phyloP scores from a whole-genome alignment of 176 grass and related monocot species.

The Musa schizocarpa region DNA sequence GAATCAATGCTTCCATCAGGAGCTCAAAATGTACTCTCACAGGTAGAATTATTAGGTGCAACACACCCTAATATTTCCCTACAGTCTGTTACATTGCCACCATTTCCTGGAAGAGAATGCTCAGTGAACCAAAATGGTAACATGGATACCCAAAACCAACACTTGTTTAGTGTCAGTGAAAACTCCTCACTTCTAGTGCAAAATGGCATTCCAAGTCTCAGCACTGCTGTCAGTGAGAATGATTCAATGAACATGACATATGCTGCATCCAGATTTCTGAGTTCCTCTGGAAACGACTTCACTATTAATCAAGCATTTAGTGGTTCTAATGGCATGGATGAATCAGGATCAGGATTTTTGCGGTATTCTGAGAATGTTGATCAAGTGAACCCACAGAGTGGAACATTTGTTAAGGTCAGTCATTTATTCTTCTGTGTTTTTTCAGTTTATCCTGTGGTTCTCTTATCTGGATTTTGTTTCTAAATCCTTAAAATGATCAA shows the following conservation, averaged over 20 bases:
- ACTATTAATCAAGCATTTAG: slow-evolving; percentile 48
- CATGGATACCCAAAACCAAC: slow-evolving; percentile 52
- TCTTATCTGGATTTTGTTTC: neutral
- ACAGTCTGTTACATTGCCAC: slow-evolving; percentile 36
- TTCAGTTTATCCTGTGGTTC: neutral
- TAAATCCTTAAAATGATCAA: neutral
- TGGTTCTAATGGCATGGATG: slow-evolving; percentile 53
- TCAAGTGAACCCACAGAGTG: slow-evolving; percentile 46
- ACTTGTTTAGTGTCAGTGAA: slow-evolving; percentile 54
- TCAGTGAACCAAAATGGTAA: slow-evolving; percentile 52
- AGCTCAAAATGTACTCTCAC: slow-evolving; percentile 30
- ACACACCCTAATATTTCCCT: slow-evolving; percentile 32
- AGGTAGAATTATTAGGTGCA: slow-evolving; percentile 51
- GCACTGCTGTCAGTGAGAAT: slow-evolving; percentile 34
- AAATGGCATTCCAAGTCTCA: slow-evolving; percentile 45
- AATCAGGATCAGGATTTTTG: slow-evolving; percentile 64
- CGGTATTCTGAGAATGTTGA: slow-evolving; percentile 48
- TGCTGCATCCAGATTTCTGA: slow-evolving; percentile 73
- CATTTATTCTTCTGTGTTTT: neutral
- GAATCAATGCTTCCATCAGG: slow-evolving; percentile 54
- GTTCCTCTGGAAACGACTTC: slow-evolving; percentile 67
- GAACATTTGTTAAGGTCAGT: slow-evolving; percentile 80
- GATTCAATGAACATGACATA: slow-evolving; percentile 53
- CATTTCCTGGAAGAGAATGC: slow-evolving; percentile 64
- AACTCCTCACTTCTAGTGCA: slow-evolving; percentile 61